A percentile compares a stretch with the other conserved stretches of the same genome.
These are phyloP conservation scores for Aschersonia sp. DNA, from an alignment of 2,329 filamentous ascomycete species.

Conservation along the genomic window DNA sequence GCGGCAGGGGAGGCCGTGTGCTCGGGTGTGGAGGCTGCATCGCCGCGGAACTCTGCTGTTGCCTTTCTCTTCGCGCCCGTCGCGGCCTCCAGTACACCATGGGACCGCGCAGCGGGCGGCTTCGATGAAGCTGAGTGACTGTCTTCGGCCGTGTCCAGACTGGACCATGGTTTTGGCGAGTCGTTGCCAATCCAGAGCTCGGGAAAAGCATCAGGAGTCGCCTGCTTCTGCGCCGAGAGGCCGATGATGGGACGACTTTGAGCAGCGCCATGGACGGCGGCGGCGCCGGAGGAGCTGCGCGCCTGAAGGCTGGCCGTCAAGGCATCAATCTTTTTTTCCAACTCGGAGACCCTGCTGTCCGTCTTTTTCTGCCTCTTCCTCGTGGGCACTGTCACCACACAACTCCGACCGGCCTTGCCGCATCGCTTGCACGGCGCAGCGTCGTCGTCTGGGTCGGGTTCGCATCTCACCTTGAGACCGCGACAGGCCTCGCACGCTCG, in stretches of 20 bases:
- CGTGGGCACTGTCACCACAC: constrained; percentile 59
- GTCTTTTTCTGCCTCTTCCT: constrained; percentile 84
- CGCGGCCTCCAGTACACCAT: not conserved
- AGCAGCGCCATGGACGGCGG: too few species aligned
- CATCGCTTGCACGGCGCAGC: constrained; percentile 61
- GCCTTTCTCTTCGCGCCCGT: constrained; percentile 18
- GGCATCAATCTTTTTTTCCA: constrained; percentile 87
- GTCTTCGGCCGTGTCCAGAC: not conserved
- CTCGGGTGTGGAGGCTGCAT: not conserved
- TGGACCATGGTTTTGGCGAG: not conserved
- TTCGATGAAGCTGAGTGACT: not conserved
- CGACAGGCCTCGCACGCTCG: constrained; percentile 65
- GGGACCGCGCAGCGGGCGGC: not conserved
- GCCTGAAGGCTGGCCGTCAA: constrained; percentile 67
- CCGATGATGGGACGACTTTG: not conserved
- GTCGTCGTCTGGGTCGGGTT: constrained; percentile 49
- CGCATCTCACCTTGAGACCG: constrained; percentile 70
- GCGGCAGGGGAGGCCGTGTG: not conserved
- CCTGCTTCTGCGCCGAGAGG: not conserved
- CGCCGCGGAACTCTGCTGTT: constrained; percentile 7
- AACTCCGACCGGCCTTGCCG: constrained; percentile 62
- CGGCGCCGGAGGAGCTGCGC: constrained; percentile 5
- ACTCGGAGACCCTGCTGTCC: constrained; percentile 73
- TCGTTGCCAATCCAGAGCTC: not conserved
- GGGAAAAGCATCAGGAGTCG: not conserved